These are phyloP conservation scores for Earliella scabrosa DNA, from an alignment of 1,284 basidiomycete species.

Conservation along the genomic window DNA sequence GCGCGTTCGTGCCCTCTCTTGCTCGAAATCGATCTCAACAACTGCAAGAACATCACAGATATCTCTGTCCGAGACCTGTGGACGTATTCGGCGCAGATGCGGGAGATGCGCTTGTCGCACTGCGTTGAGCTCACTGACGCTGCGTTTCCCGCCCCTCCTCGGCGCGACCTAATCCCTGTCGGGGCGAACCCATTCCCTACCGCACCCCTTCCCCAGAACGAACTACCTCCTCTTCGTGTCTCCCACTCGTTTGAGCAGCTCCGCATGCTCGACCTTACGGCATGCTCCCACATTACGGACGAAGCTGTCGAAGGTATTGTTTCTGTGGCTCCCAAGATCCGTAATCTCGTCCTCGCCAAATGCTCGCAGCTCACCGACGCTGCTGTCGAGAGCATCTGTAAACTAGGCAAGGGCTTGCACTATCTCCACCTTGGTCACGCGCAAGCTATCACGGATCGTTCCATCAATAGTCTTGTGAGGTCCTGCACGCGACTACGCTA, in stretches of 20 bases:
- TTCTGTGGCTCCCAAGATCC: constrained; percentile 86
- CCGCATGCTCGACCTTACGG: constrained; percentile 90
- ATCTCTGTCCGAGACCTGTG: constrained; percentile 84
- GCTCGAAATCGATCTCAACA: constrained; percentile 92
- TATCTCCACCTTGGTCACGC: constrained; percentile 97
- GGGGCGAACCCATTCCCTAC: constrained; percentile 53
- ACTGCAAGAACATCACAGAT: constrained; percentile 83
- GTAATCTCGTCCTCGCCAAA: constrained; percentile 93
- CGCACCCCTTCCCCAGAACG: constrained; percentile 29
- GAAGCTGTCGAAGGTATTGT: constrained; percentile 91
- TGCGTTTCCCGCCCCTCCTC: constrained; percentile 81
- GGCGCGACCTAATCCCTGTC: constrained; percentile 38
- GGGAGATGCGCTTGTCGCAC: constrained; percentile 89
- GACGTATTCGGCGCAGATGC: constrained; percentile 79
- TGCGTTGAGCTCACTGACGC: constrained; percentile 82
- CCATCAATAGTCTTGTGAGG: constrained; percentile 83
- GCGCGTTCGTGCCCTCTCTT: constrained; percentile 86
- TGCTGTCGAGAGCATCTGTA: constrained; percentile 84
- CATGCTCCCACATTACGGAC: constrained; percentile 84
- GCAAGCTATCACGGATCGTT: constrained; percentile 86
- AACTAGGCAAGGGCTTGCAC: constrained; percentile 90
- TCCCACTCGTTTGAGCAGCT: constrained; percentile 76
- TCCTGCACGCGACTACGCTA: constrained; percentile 94
- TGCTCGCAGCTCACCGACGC: constrained; percentile 87
- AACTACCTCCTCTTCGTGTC: constrained; percentile 66